phyloP scores from a whole-genome alignment of 2,329 filamentous ascomycete genomes.

The Aspergillus spinulosporus region DNA sequence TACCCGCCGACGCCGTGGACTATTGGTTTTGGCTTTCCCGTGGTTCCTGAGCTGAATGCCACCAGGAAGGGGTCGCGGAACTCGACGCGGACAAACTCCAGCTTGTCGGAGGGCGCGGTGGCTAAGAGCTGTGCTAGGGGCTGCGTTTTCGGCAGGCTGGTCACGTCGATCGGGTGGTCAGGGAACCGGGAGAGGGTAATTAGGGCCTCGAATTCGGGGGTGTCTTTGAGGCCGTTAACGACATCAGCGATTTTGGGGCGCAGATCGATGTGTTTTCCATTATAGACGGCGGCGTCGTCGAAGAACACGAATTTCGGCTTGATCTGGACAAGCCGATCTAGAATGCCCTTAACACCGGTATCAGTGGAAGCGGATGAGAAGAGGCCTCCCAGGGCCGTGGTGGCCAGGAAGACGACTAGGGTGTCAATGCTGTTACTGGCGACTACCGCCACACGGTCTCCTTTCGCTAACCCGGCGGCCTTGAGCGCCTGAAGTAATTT shows the following conservation, averaged over 20 bases:
- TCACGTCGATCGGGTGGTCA: constrained; percentile 58
- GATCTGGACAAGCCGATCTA: constrained; percentile 74
- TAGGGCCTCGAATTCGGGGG: constrained; percentile 62
- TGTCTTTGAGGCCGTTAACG: constrained; percentile 61
- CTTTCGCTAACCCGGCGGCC: constrained; percentile 64
- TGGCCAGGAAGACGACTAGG: constrained; percentile 11
- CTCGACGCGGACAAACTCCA: constrained; percentile 60
- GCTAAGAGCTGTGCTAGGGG: constrained; percentile 46
- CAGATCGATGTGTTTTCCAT: constrained; percentile 64
- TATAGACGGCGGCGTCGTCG: constrained; percentile 49
- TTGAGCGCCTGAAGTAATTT: constrained; percentile 63
- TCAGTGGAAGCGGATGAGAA: constrained; percentile 79
- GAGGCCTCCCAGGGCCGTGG: constrained; percentile 57
- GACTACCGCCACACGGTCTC: constrained; percentile 74
- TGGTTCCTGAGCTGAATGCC: constrained; percentile 78
- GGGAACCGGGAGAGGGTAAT: constrained; percentile 68
- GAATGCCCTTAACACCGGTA: constrained; percentile 75
- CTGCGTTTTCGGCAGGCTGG: constrained; percentile 48
- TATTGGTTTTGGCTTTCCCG: constrained; percentile 81
- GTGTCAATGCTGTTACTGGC: constrained; percentile 65
- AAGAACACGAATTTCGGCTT: constrained; percentile 79
- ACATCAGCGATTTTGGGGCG: constrained; percentile 70
- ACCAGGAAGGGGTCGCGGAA: constrained; percentile 77
- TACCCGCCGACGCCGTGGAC: constrained; percentile 63
- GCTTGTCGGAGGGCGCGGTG: constrained; percentile 30